Conservation (phyloP, 2,329 filamentous ascomycete species). For the Graphilbum sp. region DNA sequence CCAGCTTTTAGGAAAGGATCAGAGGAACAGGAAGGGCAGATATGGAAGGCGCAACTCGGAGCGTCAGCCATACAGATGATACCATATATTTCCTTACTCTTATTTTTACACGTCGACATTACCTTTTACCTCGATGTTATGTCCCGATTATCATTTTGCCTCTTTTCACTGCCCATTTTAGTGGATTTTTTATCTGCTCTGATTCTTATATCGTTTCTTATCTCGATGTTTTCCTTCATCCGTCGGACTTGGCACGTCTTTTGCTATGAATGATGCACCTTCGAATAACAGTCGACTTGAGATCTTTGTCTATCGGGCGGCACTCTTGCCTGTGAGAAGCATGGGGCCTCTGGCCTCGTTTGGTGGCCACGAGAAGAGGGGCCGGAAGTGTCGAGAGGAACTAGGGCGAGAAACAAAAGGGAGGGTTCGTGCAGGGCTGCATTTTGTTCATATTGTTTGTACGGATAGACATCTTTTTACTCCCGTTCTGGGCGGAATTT, state of each 20-base stretch:
- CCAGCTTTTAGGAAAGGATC: too few relatives aligned
- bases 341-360: too few relatives aligned
- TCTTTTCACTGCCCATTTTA: slow-evolving; percentile 1
- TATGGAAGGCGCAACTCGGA: slow-evolving; percentile 3
- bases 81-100: slow-evolving; percentile 11
- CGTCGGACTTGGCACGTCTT: too few relatives aligned
- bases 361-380: too few relatives aligned
- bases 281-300: too few relatives aligned
- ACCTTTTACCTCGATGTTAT: not conserved
- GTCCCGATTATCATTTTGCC: not conserved
- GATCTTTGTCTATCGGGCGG: too few relatives aligned
- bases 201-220: too few relatives aligned
- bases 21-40: not conserved
- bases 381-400: not conserved
- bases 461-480: slow-evolving; percentile 15
- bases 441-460: slow-evolving; percentile 11
- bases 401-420: not conserved
- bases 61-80: slow-evolving; percentile 9
- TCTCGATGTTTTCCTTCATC: too few relatives aligned
- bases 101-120: not conserved
- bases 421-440: not conserved
- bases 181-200: too few relatives aligned
- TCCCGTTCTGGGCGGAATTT: slow-evolving; percentile 5
- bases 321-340: too few relatives aligned
- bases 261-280: too few relatives aligned